Evolutionary conservation across 2,329 filamentous ascomycete genomes (phyloP), one percentile per base, ranked within the genome.

Genomic region (Monilinia polystroma): DNA sequence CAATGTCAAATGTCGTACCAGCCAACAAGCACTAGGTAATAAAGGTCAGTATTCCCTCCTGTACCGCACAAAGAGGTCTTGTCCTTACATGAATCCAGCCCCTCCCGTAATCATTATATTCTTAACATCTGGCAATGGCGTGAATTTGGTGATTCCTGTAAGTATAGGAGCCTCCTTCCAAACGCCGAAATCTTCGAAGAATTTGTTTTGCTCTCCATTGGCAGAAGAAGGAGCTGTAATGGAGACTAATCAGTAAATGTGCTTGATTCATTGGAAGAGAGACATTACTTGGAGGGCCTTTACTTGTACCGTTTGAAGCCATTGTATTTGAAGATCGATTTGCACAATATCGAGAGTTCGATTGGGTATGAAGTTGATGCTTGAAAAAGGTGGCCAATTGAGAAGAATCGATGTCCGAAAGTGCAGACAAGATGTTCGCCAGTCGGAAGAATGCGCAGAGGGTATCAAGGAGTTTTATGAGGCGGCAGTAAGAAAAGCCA

Each of bases 91-190:
- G 81, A 95, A 95, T 72, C 91, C 91, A 69, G 90, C 91, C 64
- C 91, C 91, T 60, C 91, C 91, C 26, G 91, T 94, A 70, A 95
- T 85, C 84, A 94, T 88, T 73, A 94, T 93, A 75, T 92, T 93
- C 78, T 86, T 89, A 65, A 91, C 87, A 77, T 90, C 87, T 32
- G 83, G 80, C 6, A 88, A 80, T 54, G 90, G 87, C 74, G 88
- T 85, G 72, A 90, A 93, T 70, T 85, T 87, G 68, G 89, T 91
- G 71, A 83, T 87, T 47, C 90, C 90, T 14, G 77, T 87, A 65
- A 93, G 81, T 38, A 92, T 76, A 23, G 90, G 90, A 2, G 90
- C 90, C 59, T 88, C 83, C 73, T 87, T 87, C 89, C 90, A 93
- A 68, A 91, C 78, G 49, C 87, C 87, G 70, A 83, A 82, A 73